phyloP scores from a whole-genome alignment of 305 asterid species.

The Andrographis paniculata region DNA sequence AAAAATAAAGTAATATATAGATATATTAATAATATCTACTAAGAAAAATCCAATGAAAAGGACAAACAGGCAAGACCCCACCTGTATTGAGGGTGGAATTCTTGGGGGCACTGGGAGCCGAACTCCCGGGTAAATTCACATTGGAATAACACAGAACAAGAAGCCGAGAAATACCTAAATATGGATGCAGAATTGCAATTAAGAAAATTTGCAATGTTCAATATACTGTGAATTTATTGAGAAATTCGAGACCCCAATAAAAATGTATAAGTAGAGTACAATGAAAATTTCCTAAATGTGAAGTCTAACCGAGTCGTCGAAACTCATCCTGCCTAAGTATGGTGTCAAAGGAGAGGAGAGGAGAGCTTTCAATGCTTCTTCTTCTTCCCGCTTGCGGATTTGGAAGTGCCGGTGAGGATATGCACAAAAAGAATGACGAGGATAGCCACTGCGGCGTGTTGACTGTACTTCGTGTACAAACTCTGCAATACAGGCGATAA shows the following conservation, averaged over 20 bases:
- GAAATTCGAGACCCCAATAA: constrained; percentile 2
- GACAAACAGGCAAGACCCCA: no score
- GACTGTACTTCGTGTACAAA: constrained; percentile 39
- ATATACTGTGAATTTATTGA: not conserved
- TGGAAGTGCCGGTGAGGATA: constrained; percentile 30
- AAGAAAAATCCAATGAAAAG: no score
- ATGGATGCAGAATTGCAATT: not conserved
- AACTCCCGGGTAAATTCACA: no score
- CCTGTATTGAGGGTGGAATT: no score
- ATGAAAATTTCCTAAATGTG: not conserved
- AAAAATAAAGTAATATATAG: no score
- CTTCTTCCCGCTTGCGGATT: constrained; percentile 30
- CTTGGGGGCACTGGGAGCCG: no score
- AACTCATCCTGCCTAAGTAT: constrained; percentile 5
- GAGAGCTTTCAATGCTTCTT: constrained; percentile 31
- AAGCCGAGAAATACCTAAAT: no score
- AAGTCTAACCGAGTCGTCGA: not conserved
- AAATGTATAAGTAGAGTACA: constrained; percentile 1
- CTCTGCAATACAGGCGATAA: constrained; percentile 34
- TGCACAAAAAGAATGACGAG: constrained; percentile 30
- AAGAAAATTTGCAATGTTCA: not conserved
- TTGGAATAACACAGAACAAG: no score
- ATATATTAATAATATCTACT: no score
- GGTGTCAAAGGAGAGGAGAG: not conserved
- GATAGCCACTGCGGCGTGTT: constrained; percentile 37